These are phyloP conservation scores for Arctostaphylos glauca DNA, from an alignment of 148 eudicot genomes.

Conservation along the genomic window DNA sequence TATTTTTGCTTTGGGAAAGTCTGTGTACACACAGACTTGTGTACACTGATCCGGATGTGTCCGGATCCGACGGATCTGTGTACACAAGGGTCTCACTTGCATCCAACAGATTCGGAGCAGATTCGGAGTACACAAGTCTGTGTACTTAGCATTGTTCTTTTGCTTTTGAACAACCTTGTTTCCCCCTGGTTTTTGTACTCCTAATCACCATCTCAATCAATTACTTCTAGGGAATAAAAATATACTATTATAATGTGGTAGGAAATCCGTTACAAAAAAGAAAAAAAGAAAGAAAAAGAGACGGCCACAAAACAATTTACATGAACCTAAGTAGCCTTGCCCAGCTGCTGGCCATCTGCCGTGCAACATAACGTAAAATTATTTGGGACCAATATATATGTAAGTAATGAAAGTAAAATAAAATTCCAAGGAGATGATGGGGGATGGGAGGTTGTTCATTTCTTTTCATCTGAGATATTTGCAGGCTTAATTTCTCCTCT, in stretches of 20 bases:
- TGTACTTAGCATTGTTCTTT: no score
- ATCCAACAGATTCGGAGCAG: no score
- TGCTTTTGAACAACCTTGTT: no score
- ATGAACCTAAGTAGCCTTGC: background rate
- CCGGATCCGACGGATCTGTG: no score
- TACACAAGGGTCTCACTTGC: no score
- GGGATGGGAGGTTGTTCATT: background rate
- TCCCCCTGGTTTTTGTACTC: no score
- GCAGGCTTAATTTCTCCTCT: conserved; percentile 8
- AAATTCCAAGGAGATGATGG: background rate
- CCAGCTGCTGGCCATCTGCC: background rate
- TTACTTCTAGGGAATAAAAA: no score
- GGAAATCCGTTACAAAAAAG: background rate
- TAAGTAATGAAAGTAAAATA: background rate
- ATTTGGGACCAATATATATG: background rate
- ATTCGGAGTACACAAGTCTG: no score
- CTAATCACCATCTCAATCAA: no score
- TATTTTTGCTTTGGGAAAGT: no score
- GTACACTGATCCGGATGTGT: no score
- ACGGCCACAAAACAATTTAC: background rate
- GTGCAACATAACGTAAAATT: background rate
- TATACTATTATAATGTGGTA: background rate
- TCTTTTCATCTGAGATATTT: background rate
- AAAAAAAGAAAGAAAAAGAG: background rate
- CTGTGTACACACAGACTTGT: no score